Evolutionary conservation across 106 monocot genomes (phyloP), one percentile per base, ranked within the genome.

Genomic region (Hemerocallis citrina): DNA sequence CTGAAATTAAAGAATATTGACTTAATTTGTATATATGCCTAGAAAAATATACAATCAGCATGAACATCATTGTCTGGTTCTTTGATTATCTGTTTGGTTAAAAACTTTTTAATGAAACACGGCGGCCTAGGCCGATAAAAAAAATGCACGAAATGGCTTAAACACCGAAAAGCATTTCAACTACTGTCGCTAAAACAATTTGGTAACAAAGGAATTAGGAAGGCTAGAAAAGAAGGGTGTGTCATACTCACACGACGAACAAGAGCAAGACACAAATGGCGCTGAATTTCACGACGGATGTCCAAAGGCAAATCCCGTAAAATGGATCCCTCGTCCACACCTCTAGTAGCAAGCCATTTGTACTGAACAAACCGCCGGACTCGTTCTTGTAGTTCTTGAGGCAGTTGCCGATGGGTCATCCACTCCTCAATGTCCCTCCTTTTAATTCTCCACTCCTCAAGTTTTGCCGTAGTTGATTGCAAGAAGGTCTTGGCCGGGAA

Each of bases 371-470:
- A 91, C 2, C 76, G 49, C 25, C 64, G 73, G 38, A 98, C 88
- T 11, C 85, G 78, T 37, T 91, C 79, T 60, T 81, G 91, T 36
- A 91, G 49, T 35, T 88, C 77, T 33, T 32, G 70, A 17, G 96
- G 87, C 30, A 98, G 82, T 55, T 91, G 87, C 2, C 96, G 80
- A 67, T 91, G 96, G 30, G 72, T 77, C 91, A 98, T 98, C 96
- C 96, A 98, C 64, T 88, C 86, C 52, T 98, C 96, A 25, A 82
- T 79, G 57, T 98, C 96, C 30, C 88, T 74, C 22, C 81, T 71
- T 67, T 82, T 98, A 5, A 98, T 76, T 20, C 96, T 71, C 96
- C 96, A 98, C 41, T 98, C 87, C 71, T 98, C 96, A 55, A 85
- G 58, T 64, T 84, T 84, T 45, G 79, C 64, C 29, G 84, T 88